A percentile compares a stretch with the other conserved stretches of the same genome.
Evolutionary conservation across 73 alveolate species (phyloP).

Genomic region (Paramecium octaurelia): DNA sequence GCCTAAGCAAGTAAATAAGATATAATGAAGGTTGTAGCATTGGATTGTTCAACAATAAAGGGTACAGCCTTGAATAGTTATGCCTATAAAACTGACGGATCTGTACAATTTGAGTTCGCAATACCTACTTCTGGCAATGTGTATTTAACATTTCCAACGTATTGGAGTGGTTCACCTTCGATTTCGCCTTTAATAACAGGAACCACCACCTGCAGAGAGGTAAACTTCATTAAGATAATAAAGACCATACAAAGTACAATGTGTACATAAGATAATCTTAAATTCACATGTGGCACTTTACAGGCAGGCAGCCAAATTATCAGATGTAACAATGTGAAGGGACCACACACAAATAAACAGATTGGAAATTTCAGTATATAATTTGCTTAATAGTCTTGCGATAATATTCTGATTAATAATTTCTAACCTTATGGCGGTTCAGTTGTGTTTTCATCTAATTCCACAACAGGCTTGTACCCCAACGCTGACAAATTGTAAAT

Average conservation of each 20-base stretch:
- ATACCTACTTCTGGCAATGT: background rate
- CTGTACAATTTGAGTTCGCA: background rate
- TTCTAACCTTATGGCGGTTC: background rate
- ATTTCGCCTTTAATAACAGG: background rate
- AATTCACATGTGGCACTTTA: background rate
- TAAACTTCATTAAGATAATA: background rate
- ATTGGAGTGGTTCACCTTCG: background rate
- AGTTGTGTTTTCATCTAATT: background rate
- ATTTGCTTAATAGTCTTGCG: background rate
- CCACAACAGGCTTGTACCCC: background rate
- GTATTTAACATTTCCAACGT: background rate
- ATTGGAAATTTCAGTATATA: background rate
- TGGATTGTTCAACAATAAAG: background rate
- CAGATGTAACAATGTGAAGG: background rate
- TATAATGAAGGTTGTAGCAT: background rate
- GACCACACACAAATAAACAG: background rate
- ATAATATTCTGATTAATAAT: background rate
- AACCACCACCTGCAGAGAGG: background rate
- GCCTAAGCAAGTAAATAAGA: background rate
- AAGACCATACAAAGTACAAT: background rate
- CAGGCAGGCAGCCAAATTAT: background rate
- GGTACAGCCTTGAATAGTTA: constrained; percentile 6
- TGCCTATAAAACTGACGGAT: background rate
- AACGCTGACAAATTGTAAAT: background rate
- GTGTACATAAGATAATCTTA: background rate